Percentiles rank a stretch among this genome's conserved stretches.
These are phyloP conservation scores for Colletotrichum magnum DNA, from an alignment of 2,329 filamentous ascomycete genomes.

Conservation along the genomic window DNA sequence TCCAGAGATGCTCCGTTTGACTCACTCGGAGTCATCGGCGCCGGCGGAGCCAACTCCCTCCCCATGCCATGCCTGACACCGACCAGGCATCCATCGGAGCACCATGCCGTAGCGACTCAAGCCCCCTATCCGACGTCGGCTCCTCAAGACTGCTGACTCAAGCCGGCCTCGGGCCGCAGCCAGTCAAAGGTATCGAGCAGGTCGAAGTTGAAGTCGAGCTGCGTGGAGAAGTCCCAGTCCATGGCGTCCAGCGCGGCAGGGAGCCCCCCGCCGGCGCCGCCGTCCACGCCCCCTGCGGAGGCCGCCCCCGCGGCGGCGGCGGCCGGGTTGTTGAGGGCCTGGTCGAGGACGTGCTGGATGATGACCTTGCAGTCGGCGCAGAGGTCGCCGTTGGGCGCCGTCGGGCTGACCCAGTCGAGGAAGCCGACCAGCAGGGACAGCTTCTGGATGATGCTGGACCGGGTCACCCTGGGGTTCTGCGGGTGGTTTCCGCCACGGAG, in stretches of 20 bases:
- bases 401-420: slow-evolving; percentile 64
- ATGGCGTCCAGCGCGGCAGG: slow-evolving; percentile 42
- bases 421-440: slow-evolving; percentile 66
- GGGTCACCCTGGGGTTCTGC: slow-evolving; percentile 53
- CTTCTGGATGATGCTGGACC: slow-evolving; percentile 65
- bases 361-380: slow-evolving; percentile 61
- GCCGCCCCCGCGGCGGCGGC: slow-evolving; percentile 33
- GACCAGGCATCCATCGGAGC: background rate
- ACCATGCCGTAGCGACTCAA: background rate
- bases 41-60: background rate
- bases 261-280: slow-evolving; percentile 16
- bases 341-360: slow-evolving; percentile 66
- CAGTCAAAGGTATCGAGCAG: slow-evolving; percentile 65
- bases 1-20: background rate
- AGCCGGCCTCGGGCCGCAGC: slow-evolving; percentile 49
- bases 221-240: slow-evolving; percentile 52
- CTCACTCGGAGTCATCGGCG: background rate
- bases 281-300: slow-evolving; percentile 18
- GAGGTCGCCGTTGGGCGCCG: slow-evolving; percentile 63
- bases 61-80: background rate
- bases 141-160: slow-evolving; percentile 27
- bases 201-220: slow-evolving; percentile 61
- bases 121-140: background rate
- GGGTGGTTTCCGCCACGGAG: slow-evolving; percentile 48
- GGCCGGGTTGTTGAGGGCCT: slow-evolving; percentile 58